Evolutionary conservation across 169 alveolate genomes (phyloP).

Genomic region (Eimeria praecox): DNA sequence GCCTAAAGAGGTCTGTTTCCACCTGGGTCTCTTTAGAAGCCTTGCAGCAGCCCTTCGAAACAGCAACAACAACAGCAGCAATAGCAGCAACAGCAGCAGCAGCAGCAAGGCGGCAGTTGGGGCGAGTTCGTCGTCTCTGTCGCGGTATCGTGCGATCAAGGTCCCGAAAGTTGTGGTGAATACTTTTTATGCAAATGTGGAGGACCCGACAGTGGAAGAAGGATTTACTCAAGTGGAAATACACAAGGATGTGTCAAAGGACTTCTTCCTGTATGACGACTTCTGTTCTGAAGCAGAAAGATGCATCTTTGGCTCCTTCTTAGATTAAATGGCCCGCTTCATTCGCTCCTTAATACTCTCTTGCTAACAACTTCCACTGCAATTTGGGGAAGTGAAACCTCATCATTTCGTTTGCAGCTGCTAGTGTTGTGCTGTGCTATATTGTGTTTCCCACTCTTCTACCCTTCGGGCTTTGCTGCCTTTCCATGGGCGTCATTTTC

Average conservation of each 20-base stretch:
- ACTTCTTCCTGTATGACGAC: slow-evolving; percentile 53
- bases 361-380: not conserved
- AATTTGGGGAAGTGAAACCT: not conserved
- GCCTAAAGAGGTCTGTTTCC: slow-evolving; percentile 79
- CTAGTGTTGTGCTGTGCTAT: not conserved
- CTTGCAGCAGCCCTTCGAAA: slow-evolving; percentile 34
- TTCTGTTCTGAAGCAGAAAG: slow-evolving; percentile 49
- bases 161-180: slow-evolving; percentile 72
- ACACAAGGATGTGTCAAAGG: slow-evolving; percentile 2
- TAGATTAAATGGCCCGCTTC: not conserved
- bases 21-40: slow-evolving; percentile 56
- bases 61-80: not conserved
- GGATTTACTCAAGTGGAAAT: slow-evolving; percentile 35
- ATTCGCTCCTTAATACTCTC: not conserved
- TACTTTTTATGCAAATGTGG: slow-evolving; percentile 72
- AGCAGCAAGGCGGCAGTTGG: not conserved
- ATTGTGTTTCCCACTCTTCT: not conserved
- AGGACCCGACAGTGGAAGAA: slow-evolving; percentile 63
- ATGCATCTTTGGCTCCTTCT: slow-evolving; percentile 18
- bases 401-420: not conserved
- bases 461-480: not conserved
- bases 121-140: not conserved
- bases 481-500: not conserved
- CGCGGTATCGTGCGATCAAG: slow-evolving; percentile 55
- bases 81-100: not conserved